These are phyloP conservation scores for Physcomitrium patens DNA, from an alignment of 225 moss, liverwort and hornwort genomes.

Conservation along the genomic window DNA sequence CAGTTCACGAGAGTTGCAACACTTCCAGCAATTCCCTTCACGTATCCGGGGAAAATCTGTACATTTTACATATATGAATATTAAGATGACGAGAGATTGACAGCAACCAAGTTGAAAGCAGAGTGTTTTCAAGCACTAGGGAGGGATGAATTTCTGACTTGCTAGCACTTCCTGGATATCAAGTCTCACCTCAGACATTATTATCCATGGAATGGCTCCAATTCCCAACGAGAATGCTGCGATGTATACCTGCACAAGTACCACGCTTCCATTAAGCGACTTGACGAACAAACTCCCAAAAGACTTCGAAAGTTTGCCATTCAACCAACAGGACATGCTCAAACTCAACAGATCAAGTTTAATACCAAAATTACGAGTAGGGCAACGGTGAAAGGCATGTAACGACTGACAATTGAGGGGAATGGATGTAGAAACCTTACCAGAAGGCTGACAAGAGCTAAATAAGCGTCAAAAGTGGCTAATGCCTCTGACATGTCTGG, in stretches of 20 bases:
- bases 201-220: conserved; percentile 84
- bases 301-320: no score
- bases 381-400: not conserved
- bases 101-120: not conserved
- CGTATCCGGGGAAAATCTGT: conserved; percentile 80
- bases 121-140: not conserved
- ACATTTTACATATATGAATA: not conserved
- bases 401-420: no score
- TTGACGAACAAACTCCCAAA: not conserved
- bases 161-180: not conserved
- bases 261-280: not conserved
- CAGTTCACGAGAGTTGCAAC: conserved; percentile 75
- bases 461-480: conserved; percentile 49
- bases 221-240: conserved; percentile 67
- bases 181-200: conserved; percentile 72
- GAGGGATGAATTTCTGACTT: not conserved
- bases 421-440: conserved; percentile 27
- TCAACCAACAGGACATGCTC: no score
- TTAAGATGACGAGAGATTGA: not conserved
- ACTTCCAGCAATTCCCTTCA: conserved; percentile 85
- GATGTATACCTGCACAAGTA: conserved; percentile 58
- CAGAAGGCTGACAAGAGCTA: conserved; percentile 60
- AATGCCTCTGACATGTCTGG: conserved; percentile 42
- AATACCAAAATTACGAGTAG: not conserved
- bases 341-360: no score